phyloP scores from a whole-genome alignment of 1,284 basidiomycete genomes.

The Ganoderma multipileum region DNA sequence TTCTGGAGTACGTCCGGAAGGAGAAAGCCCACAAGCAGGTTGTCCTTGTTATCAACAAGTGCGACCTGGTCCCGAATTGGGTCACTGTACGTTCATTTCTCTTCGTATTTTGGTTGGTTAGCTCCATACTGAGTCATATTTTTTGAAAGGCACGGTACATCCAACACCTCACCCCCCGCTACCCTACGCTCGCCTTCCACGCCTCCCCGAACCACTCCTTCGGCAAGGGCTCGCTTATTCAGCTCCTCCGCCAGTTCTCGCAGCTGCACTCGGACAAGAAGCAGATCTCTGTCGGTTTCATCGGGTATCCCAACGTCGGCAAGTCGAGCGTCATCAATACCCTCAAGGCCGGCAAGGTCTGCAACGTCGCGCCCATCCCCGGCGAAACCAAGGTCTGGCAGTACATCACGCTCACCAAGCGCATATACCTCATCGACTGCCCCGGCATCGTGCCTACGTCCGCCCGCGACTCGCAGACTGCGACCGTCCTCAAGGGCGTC shows the following conservation, averaged over 20 bases:
- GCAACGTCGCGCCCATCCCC: constrained; percentile 95
- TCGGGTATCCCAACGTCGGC: constrained; percentile 99
- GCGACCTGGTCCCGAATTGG: constrained; percentile 98
- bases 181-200: constrained; percentile 98
- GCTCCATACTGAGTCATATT: not conserved
- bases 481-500: constrained; percentile 96
- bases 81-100: constrained; percentile 82
- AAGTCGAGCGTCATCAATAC: constrained; percentile 99
- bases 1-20: constrained; percentile 93
- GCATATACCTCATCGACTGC: constrained; percentile 99
- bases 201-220: constrained; percentile 99
- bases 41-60: constrained; percentile 97
- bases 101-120: constrained; percentile 24
- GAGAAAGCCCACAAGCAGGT: constrained; percentile 99
- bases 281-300: constrained; percentile 97
- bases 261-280: constrained; percentile 99
- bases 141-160: constrained; percentile 88
- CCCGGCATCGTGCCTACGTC: constrained; percentile 98
- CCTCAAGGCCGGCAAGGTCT: constrained; percentile 98
- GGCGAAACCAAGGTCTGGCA: constrained; percentile 99
- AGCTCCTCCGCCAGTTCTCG: constrained; percentile 96
- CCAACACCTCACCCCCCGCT: constrained; percentile 92
- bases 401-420: constrained; percentile 95
- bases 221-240: constrained; percentile 97
- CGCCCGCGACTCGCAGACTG: constrained; percentile 89